Conservation (phyloP, 331 rosid species). For the Prunus yedoensis region DNA sequence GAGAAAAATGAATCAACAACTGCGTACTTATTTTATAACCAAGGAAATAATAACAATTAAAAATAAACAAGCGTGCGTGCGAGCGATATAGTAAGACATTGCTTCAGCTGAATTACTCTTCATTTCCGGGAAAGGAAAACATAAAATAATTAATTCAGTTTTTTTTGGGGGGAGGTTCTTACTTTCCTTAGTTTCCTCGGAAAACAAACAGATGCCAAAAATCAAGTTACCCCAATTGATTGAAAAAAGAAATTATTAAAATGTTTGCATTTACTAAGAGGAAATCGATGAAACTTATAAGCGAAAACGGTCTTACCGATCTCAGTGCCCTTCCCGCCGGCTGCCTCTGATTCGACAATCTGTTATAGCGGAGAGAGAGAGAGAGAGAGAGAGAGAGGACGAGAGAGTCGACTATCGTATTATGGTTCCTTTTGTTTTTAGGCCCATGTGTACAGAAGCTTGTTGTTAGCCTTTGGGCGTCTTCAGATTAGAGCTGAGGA, state of each 20-base stretch:
- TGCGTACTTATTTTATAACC: neutral
- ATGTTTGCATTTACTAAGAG: neutral
- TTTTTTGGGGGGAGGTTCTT: neutral
- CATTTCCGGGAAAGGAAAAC: slow-evolving; percentile 10
- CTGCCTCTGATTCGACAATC: slow-evolving; percentile 38
- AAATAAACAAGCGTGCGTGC: neutral
- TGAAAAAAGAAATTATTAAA: neutral
- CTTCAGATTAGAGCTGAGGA: too few relatives aligned
- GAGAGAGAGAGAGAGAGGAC: neutral
- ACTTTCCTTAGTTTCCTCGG: slow-evolving; percentile 21
- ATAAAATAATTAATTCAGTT: neutral
- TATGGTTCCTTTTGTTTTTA: neutral
- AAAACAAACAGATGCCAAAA: slow-evolving; percentile 16
- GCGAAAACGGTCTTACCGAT: slow-evolving; percentile 41
- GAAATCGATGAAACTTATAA: slow-evolving; percentile 11
- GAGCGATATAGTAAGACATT: neutral
- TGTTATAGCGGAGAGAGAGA: slow-evolving; percentile 17
- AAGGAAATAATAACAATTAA: neutral
- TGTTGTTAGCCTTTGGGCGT: neutral
- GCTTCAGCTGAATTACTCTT: neutral
- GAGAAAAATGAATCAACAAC: neutral
- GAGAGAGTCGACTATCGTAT: neutral
- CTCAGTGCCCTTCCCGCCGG: slow-evolving; percentile 43
- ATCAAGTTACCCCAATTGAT: slow-evolving; percentile 15
- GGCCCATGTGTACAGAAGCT: slow-evolving; percentile 6